These are phyloP conservation scores for Flaveria trinervia DNA, from an alignment of 129 eudicot species.

Conservation along the genomic window DNA sequence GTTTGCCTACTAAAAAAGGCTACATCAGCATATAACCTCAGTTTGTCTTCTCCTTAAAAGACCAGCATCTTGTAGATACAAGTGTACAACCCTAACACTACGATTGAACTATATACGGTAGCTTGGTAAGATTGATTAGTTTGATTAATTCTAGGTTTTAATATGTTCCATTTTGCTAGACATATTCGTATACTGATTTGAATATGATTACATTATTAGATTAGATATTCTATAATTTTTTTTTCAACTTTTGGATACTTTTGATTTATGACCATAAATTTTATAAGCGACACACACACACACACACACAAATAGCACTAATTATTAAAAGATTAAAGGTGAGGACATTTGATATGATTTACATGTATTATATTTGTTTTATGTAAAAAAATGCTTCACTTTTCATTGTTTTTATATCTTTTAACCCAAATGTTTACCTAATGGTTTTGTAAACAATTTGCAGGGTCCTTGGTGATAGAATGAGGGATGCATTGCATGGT, in stretches of 20 bases:
- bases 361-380: neutral
- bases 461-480: conserved; percentile 78
- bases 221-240: neutral
- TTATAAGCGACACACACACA: neutral
- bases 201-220: neutral
- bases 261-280: neutral
- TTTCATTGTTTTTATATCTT: neutral
- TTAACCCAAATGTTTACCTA: conserved; percentile 12
- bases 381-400: neutral
- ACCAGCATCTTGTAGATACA: no score
- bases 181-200: neutral
- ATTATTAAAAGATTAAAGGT: neutral
- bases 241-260: neutral
- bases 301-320: neutral
- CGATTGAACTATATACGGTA: neutral
- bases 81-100: no score
- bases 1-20: no score
- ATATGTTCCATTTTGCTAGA: neutral
- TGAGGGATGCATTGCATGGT: conserved; percentile 83
- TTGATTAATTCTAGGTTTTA: neutral
- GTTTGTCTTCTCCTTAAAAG: no score
- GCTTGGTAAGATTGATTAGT: neutral
- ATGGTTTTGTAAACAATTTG: conserved; percentile 12
- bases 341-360: neutral
- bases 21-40: no score